Evolutionary conservation across 176 grass and related monocot species (phyloP).

Genomic region (Musa itinerans): DNA sequence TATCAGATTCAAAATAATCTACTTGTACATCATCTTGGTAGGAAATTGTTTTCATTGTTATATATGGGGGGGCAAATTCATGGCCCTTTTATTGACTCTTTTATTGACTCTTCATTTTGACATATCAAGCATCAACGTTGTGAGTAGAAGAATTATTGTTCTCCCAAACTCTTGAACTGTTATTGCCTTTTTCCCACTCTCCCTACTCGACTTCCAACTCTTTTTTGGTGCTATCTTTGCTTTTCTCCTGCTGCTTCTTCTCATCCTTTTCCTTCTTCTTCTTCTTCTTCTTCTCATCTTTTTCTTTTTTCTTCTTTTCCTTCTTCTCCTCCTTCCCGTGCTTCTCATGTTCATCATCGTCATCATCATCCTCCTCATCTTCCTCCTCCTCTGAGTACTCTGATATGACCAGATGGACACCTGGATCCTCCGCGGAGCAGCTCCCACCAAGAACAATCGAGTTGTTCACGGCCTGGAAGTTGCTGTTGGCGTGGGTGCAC

Average conservation of each 20-base stretch:
- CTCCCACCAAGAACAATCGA: constrained; percentile 71
- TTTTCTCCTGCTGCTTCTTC: neutral
- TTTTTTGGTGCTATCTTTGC: too few relatives aligned
- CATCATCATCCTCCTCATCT: constrained; percentile 10
- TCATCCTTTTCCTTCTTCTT: constrained; percentile 8
- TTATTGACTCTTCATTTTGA: too few relatives aligned
- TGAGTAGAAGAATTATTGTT: too few relatives aligned
- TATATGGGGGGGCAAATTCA: too few relatives aligned
- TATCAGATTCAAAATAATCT: too few relatives aligned
- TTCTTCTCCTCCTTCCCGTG: constrained; percentile 14
- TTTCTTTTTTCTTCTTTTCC: neutral
- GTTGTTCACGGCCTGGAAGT: constrained; percentile 92
- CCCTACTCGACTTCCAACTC: too few relatives aligned
- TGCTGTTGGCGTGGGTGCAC: constrained; percentile 68
- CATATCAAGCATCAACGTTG: too few relatives aligned
- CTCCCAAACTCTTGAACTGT: too few relatives aligned
- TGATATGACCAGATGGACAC: constrained; percentile 50
- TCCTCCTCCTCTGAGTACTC: constrained; percentile 28
- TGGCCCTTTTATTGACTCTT: too few relatives aligned
- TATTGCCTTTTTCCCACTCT: too few relatives aligned
- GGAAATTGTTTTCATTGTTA: too few relatives aligned
- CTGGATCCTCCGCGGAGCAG: constrained; percentile 55
- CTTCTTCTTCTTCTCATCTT: neutral
- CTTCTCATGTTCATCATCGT: constrained; percentile 31
- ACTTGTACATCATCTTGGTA: too few relatives aligned